These are phyloP conservation scores for Ormosia semicastrata DNA, from an alignment of 306 rosid genomes.

Conservation along the genomic window DNA sequence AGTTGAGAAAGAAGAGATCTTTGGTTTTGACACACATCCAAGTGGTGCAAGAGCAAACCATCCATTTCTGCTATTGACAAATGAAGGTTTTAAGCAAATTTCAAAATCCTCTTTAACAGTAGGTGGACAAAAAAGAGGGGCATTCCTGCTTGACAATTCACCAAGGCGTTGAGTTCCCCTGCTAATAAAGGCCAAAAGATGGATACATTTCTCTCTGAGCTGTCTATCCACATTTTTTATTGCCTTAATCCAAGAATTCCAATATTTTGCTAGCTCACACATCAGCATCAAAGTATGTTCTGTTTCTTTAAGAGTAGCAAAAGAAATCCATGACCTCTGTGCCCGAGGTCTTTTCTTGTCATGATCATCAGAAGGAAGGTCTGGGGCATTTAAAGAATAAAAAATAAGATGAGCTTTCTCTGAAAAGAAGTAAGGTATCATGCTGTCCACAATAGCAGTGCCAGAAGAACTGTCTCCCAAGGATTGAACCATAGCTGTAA, in stretches of 20 bases:
- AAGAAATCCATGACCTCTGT: slow-evolving; percentile 61
- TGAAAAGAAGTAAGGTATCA: slow-evolving; percentile 73
- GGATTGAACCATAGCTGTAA: slow-evolving; percentile 86
- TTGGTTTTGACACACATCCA: slow-evolving; percentile 62
- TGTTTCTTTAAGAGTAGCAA: slow-evolving; percentile 70
- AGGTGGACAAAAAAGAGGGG: slow-evolving; percentile 77
- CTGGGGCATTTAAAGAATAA: slow-evolving; percentile 68
- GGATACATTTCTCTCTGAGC: slow-evolving; percentile 88
- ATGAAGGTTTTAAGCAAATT: slow-evolving; percentile 61
- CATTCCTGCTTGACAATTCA: slow-evolving; percentile 47
- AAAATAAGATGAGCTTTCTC: slow-evolving; percentile 73
- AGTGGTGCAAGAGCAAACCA: slow-evolving; percentile 87
- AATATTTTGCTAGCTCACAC: slow-evolving; percentile 83
- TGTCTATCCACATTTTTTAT: slow-evolving; percentile 66
- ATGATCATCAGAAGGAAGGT: slow-evolving; percentile 69
- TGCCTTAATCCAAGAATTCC: slow-evolving; percentile 80
- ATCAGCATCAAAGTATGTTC: slow-evolving; percentile 80
- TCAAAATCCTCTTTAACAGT: slow-evolving; percentile 78
- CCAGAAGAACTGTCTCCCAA: slow-evolving; percentile 76
- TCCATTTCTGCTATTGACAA: slow-evolving; percentile 66
- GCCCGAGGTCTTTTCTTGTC: slow-evolving; percentile 80
- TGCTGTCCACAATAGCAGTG: slow-evolving; percentile 64
- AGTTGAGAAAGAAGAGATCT: slow-evolving; percentile 53
- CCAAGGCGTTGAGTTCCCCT: slow-evolving; percentile 69
- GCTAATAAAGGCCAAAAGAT: slow-evolving; percentile 90